A percentile compares a stretch with the other conserved stretches of the same genome.
phyloP scores from a whole-genome alignment of 352 stramenopile genomes.

The Globisporangium nagaii region DNA sequence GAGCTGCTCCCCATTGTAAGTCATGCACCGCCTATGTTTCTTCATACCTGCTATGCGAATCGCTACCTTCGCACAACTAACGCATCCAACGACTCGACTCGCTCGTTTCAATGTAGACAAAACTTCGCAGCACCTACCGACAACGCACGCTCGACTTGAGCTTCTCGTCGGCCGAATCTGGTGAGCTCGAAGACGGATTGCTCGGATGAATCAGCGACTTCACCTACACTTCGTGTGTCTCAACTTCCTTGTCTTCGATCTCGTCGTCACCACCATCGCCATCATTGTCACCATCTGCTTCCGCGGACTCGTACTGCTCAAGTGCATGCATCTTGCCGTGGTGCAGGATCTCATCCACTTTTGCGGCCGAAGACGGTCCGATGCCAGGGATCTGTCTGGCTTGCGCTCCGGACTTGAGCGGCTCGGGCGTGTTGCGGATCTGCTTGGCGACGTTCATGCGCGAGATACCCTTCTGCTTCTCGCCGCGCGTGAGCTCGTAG shows the following conservation, averaged over 20 bases:
- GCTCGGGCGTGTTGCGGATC: constrained; percentile 19
- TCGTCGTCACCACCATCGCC: neutral
- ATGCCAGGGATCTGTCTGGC: constrained; percentile 21
- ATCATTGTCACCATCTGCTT: neutral
- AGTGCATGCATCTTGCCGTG: constrained; percentile 28
- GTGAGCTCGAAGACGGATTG: constrained; percentile 25
- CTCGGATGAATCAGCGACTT: neutral
- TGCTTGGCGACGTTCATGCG: constrained; percentile 38
- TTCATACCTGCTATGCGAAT: neutral
- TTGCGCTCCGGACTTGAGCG: constrained; percentile 25
- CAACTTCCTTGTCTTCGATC: constrained; percentile 2
- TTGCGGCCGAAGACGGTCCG: constrained; percentile 23
- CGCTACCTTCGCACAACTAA: too few relatives aligned
- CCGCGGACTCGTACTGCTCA: constrained; percentile 11
- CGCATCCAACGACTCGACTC: too few relatives aligned
- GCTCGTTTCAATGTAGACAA: constrained; percentile 5
- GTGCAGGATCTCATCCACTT: constrained; percentile 33
- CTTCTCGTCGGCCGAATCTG: constrained; percentile 29
- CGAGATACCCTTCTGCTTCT: constrained; percentile 33
- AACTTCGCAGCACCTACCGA: constrained; percentile 13
- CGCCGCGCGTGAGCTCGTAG: constrained; percentile 22
- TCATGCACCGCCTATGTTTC: neutral
- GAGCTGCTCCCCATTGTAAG: constrained; percentile 37
- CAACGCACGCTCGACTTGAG: constrained; percentile 14
- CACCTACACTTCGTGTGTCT: neutral